phyloP scores from a whole-genome alignment of 495 filamentous ascomycete genomes.

The Halenospora varia region DNA sequence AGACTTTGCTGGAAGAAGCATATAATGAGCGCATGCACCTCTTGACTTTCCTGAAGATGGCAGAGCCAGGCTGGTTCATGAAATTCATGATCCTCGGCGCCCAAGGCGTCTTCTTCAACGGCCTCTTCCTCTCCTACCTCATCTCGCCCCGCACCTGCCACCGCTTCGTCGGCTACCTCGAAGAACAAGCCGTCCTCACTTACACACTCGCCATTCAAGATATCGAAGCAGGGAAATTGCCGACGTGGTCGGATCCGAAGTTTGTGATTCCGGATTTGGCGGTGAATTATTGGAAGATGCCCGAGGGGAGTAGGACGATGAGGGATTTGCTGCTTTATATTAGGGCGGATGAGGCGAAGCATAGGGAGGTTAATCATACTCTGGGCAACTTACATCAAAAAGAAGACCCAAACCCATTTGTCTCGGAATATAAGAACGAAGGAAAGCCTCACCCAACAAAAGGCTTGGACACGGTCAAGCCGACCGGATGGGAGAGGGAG shows the following conservation, averaged over 20 bases:
- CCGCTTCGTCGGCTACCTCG: constrained; percentile 94
- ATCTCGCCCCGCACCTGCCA: constrained; percentile 86
- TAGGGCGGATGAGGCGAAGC: constrained; percentile 92
- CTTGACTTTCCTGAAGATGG: constrained; percentile 89
- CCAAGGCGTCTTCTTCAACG: constrained; percentile 88
- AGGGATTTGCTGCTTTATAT: constrained; percentile 82
- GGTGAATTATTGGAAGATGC: constrained; percentile 88
- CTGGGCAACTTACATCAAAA: constrained; percentile 78
- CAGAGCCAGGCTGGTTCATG: constrained; percentile 87
- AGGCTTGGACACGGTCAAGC: constrained; percentile 62
- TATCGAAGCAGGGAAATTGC: constrained; percentile 76
- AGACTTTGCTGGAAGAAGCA: constrained; percentile 73
- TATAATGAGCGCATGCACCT: constrained; percentile 98
- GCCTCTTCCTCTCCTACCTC: constrained; percentile 85
- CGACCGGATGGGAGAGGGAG: constrained; percentile 74
- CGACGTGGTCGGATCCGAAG: constrained; percentile 61
- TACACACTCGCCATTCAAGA: constrained; percentile 86
- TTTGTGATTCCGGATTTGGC: constrained; percentile 85
- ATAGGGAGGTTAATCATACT: constrained; percentile 96
- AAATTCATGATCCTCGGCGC: constrained; percentile 78
- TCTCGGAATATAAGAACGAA: constrained; percentile 65
- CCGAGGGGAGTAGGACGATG: constrained; percentile 78
- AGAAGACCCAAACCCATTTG: constrained; percentile 87
- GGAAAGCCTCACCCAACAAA: constrained; percentile 63
- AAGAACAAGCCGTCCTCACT: constrained; percentile 95